Evolutionary conservation across 192 early-diverging fungal species (phyloP).

Genomic region (Spizellomyces punctatus): DNA sequence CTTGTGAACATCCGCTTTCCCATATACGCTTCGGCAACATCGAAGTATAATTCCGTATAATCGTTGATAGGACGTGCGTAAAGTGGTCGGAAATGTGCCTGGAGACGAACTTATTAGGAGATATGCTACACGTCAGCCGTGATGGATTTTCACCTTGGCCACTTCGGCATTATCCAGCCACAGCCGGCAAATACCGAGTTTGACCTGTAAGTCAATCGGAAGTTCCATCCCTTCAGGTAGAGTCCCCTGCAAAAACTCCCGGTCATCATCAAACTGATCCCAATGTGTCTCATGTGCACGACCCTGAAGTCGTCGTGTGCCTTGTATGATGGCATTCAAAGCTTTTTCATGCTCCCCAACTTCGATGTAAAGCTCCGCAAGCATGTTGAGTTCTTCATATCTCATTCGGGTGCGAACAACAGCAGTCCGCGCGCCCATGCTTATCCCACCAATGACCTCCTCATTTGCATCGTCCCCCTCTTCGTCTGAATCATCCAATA

Average conservation of each 20-base stretch:
- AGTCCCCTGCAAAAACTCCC: slow-evolving; percentile 58
- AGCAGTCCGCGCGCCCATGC: not conserved
- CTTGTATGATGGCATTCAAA: slow-evolving; percentile 70
- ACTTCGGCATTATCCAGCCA: slow-evolving; percentile 66
- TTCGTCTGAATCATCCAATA: slow-evolving; percentile 23
- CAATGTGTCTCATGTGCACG: not conserved
- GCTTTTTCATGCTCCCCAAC: slow-evolving; percentile 75
- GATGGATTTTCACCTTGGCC: slow-evolving; percentile 60
- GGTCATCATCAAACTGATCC: slow-evolving; percentile 57
- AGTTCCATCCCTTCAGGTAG: slow-evolving; percentile 42
- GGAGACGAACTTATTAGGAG: not conserved
- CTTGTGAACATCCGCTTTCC: slow-evolving; percentile 59
- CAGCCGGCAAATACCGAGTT: slow-evolving; percentile 81
- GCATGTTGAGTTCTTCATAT: slow-evolving; percentile 84
- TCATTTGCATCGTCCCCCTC: slow-evolving; percentile 43
- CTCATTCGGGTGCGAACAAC: slow-evolving; percentile 50
- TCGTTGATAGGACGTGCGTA: slow-evolving; percentile 47
- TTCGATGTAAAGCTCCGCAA: slow-evolving; percentile 84
- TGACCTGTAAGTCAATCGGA: slow-evolving; percentile 85
- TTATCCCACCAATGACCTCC: slow-evolving; percentile 18
- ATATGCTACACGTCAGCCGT: not conserved
- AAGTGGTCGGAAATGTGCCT: slow-evolving; percentile 71
- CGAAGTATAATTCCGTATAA: slow-evolving; percentile 72
- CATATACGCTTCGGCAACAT: slow-evolving; percentile 76
- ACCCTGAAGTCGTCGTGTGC: slow-evolving; percentile 53